Percentiles rank a stretch among this genome's conserved stretches.
phyloP scores from a whole-genome alignment of 2,329 filamentous ascomycete genomes.

The Fusarium sp. region DNA sequence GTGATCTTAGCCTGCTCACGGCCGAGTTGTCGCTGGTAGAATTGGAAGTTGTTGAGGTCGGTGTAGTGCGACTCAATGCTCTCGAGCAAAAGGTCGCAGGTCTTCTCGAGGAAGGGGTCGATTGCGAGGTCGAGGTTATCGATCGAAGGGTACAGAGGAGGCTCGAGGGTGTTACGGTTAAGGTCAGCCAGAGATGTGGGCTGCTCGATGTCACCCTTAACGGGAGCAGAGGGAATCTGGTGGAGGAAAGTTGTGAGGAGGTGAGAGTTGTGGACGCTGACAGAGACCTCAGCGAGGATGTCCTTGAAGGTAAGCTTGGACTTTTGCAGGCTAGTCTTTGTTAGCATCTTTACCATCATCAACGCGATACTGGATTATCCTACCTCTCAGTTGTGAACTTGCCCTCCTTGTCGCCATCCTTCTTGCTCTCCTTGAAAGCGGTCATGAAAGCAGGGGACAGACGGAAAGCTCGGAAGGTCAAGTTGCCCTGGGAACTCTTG shows the following conservation, averaged over 20 bases:
- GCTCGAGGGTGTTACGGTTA: conserved; percentile 69
- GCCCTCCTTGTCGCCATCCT: conserved; percentile 77
- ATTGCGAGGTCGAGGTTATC: conserved; percentile 92
- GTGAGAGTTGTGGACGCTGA: conserved; percentile 95
- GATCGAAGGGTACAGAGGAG: conserved; percentile 85
- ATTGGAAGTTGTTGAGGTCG: conserved; percentile 98
- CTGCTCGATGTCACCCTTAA: conserved; percentile 74
- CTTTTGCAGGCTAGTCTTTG: conserved; percentile 81
- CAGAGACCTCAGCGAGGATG: conserved; percentile 89
- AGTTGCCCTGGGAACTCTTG: conserved; percentile 89
- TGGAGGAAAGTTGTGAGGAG: conserved; percentile 95
- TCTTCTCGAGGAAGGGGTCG: conserved; percentile 98
- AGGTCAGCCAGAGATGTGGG: conserved; percentile 84
- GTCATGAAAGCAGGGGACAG: conserved; percentile 88
- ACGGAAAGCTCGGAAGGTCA: conserved; percentile 91
- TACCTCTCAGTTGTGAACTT: conserved; percentile 98
- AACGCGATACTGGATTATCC: conserved; percentile 46
- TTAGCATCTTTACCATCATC: conserved; percentile 21
- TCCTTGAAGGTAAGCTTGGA: conserved; percentile 93
- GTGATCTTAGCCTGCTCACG: conserved; percentile 97
- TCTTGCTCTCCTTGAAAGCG: conserved; percentile 93
- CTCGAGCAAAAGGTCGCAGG: conserved; percentile 93
- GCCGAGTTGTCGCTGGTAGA: conserved; percentile 91
- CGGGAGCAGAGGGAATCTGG: conserved; percentile 79
- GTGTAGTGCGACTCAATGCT: conserved; percentile 98